Conservation (phyloP, 2,329 filamentous ascomycete genomes). For the Penicillium sp. region DNA sequence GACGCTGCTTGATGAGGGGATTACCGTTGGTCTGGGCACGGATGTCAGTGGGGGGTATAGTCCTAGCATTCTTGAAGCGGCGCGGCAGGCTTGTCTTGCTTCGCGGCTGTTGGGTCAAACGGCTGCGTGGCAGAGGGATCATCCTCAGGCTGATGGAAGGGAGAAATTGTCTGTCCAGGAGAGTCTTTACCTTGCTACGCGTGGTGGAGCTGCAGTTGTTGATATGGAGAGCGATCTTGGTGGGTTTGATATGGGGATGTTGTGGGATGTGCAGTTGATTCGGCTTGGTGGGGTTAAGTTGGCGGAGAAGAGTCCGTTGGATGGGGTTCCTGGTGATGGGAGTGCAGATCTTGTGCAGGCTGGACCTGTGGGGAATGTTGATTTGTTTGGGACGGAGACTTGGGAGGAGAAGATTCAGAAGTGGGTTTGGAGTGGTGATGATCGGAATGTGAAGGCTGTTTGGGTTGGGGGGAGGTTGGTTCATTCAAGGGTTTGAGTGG, state of each 20-base stretch:
- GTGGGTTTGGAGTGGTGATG: conserved; percentile 93
- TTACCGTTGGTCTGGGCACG: conserved; percentile 82
- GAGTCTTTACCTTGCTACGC: conserved; percentile 78
- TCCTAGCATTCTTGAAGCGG: conserved; percentile 77
- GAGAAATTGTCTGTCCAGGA: conserved; percentile 80
- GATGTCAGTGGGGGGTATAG: conserved; percentile 89
- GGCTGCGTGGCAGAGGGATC: conserved; percentile 35
- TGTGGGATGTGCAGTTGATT: conserved; percentile 88
- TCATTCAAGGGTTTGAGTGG: conserved; percentile 47
- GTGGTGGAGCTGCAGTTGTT: conserved; percentile 80
- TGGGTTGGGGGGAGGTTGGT: conserved; percentile 87
- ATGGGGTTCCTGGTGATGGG: not conserved
- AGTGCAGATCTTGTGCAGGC: conserved; percentile 34
- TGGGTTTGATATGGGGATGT: conserved; percentile 79
- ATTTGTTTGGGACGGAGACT: conserved; percentile 88
- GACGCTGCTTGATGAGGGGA: conserved; percentile 67
- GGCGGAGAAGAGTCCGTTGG: conserved; percentile 19
- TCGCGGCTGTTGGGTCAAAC: conserved; percentile 61
- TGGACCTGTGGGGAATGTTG: conserved; percentile 63
- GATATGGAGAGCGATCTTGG: conserved; percentile 71
- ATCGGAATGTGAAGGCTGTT: conserved; percentile 81
- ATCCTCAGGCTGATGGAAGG: conserved; percentile 36
- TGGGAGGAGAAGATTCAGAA: conserved; percentile 86
- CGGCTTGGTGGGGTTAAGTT: conserved; percentile 53
- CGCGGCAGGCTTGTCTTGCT: conserved; percentile 74